Base-by-base conservation (phyloP, 2,329 filamentous ascomycete genomes). In the Paradendryphiella salina region DNA sequence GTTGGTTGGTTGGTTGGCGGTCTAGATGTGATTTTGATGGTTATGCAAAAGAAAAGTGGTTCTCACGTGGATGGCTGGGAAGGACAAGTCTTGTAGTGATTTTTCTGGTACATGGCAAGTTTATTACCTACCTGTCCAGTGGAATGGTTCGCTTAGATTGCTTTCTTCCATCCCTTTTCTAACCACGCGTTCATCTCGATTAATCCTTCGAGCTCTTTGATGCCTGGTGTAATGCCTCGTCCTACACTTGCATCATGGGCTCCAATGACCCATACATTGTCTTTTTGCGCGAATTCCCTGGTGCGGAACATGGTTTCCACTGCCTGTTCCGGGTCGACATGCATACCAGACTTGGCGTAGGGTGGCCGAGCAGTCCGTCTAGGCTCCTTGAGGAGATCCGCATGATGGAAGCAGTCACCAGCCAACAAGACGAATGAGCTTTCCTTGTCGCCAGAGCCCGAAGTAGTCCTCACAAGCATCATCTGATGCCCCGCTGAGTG, bases 401-500 rank as follows among this genome's bases (percentile, higher is more conserved):
- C 61, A 40, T 71, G 69, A 36, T 72, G 69, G 34, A 64, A 70
- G 33, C 64, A 65, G 37, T 72, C 69, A 2, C 69, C 69, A 7
- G 65, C 67, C 17, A 72, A 38, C 26, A 72, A 41, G 8, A 70
- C 66, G 40, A 70, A 71, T 1, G 64, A 59, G 18, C 59, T 57
- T 8, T 52, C 44, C 0, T 57, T 53, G 1, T 49, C 46, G 1
- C 17, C n/a, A n/a, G 42, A 39, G 7, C 42, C 6, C 6, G 42
- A 47, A 17, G 56, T 66, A 0, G 63, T 63, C 2, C 67, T 46
- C 2, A 70, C 36, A 18, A 72, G 56, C 64, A 71, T 63, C 66
- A 70, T 82, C 11, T 81, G 66, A 56, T 83, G 81, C 0, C 80
- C 80, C 10, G 77, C 71, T 0, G 81, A 65, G 57, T 83, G 80